Evolutionary conservation across 352 stramenopile genomes (phyloP), one percentile per base, ranked within the genome.

Genomic region (Thalassiosira hispida): DNA sequence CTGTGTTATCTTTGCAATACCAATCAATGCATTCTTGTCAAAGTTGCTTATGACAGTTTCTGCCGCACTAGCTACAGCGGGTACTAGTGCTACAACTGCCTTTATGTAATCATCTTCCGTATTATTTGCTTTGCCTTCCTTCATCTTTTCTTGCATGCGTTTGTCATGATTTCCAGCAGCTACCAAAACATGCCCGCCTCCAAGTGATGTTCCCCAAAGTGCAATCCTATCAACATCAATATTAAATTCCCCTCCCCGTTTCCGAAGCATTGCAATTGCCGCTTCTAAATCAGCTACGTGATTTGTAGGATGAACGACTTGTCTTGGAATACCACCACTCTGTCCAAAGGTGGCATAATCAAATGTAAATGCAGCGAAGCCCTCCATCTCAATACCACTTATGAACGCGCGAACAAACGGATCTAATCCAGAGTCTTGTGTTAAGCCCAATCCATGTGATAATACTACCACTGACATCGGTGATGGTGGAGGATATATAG

Each of bases 281-380:
- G 63, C 63, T 18, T 76, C 4, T 22, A 81, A 22, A 57, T 81
- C 64, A 23, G 44, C 38, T 31, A 71, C n/a, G 49, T 77, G 64
- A 3, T 33, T 31, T 51, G 27, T 53, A 18, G 64, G 64, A 46
- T 66, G 11, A 44, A 76, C 56, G 18, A 65, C 27, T 53, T 81
- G 55, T 0, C 73, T 42, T 23, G 73, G 73, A 14, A 51, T 51
- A 16, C 73, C 73, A 1, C 38, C 27, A 33, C 46, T 67, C n/a
- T 18, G 0, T 49, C 73, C 73, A 71, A 81, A 81, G 14, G 73
- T 72, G 12, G 73, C 63, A 61, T 76, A 81, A 44, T 81, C 73
- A 72, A 81, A 81, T 1, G 73, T 81, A 5, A 81, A 56, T 1
- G 51, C 65, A 8, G 73, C 73, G 29, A 72, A 67, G 38, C 56